Conservation (phyloP, 441 rosid genomes). For the Lepidium campestre region DNA sequence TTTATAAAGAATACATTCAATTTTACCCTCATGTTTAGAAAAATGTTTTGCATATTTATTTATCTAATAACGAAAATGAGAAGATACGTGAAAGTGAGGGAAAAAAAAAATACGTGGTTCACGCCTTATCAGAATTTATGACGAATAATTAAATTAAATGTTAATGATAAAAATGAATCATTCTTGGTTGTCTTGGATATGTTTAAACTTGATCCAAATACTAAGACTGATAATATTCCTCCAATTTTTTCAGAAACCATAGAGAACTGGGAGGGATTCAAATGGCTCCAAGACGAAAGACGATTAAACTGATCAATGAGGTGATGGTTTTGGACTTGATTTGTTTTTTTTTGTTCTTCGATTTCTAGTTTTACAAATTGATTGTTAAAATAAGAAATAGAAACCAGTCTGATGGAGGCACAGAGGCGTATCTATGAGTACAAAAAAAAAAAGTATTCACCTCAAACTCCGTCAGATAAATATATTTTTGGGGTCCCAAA, state of each 20-base stretch:
- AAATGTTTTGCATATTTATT: too few species aligned
- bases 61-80: too few species aligned
- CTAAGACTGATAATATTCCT: not conserved
- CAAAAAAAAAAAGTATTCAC: too few species aligned
- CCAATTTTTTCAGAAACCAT: not conserved
- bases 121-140: too few species aligned
- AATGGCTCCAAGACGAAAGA: slow-evolving; percentile 20
- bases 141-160: too few species aligned
- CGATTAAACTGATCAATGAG: not conserved
- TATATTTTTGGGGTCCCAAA: too few species aligned
- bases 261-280: not conserved
- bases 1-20: too few species aligned
- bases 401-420: not conserved
- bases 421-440: too few species aligned
- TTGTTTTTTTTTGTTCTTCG: not conserved
- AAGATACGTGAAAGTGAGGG: too few species aligned
- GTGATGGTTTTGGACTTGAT: not conserved
- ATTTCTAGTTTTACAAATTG: not conserved
- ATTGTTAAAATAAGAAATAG: not conserved
- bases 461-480: too few species aligned
- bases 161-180: not conserved
- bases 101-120: too few species aligned
- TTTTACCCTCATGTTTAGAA: too few species aligned
- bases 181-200: not conserved
- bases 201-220: slow-evolving; percentile 5